These are phyloP conservation scores for Ophiostoma quercus DNA, from an alignment of 2,329 filamentous ascomycete species.

Conservation along the genomic window DNA sequence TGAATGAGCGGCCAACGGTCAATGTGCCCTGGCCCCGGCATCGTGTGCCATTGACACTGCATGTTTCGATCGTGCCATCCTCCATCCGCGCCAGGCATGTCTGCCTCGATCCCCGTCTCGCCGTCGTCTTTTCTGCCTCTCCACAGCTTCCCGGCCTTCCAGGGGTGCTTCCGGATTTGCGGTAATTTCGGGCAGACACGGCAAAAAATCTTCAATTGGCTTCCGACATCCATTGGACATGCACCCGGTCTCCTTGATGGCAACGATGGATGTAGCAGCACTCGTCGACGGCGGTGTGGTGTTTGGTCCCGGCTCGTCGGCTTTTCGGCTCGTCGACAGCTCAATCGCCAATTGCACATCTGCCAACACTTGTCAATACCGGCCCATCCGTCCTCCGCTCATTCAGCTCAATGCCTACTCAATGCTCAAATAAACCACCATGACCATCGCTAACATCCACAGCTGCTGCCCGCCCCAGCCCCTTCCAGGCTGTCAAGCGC, in stretches of 20 bases:
- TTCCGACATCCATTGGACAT: background rate
- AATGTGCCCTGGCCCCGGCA: background rate
- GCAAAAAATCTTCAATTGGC: conserved; percentile 21
- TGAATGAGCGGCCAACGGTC: background rate
- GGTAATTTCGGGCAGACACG: conserved; percentile 22
- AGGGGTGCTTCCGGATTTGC: conserved; percentile 18
- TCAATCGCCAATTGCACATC: background rate
- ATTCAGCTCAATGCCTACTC: background rate
- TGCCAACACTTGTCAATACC: background rate
- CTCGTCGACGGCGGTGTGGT: background rate
- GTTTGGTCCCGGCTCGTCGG: background rate
- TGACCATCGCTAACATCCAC: conserved; percentile 22
- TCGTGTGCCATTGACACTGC: background rate
- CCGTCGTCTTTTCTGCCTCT: background rate
- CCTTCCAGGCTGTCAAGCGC: conserved; percentile 72
- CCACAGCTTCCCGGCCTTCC: background rate
- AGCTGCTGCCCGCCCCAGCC: conserved; percentile 54
- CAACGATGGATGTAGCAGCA: background rate
- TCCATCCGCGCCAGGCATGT: background rate
- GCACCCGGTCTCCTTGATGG: background rate
- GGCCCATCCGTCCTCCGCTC: background rate
- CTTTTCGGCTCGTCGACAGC: background rate
- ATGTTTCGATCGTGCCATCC: background rate
- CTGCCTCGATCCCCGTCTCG: conserved; percentile 1
- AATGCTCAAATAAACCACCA: background rate